Base-by-base conservation (phyloP, 1,284 basidiomycete species). In the Amylostereum areolatum region DNA sequence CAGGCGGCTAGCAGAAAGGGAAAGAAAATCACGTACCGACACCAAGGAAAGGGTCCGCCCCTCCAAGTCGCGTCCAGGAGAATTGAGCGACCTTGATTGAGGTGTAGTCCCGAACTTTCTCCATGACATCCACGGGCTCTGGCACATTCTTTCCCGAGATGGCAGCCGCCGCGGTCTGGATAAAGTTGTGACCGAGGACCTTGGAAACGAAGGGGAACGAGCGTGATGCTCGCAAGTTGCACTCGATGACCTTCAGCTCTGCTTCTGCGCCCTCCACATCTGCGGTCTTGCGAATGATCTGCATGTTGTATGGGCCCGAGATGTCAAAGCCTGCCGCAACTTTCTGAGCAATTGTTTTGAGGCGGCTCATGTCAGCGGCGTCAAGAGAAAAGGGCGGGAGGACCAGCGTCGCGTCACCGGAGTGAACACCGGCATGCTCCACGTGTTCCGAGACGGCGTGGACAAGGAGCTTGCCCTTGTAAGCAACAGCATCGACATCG, bases 181-280 rank as follows among this genome's bases (percentile, higher is more conserved):
- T 94, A 68, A 98, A 98, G 77, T 99, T 97, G 69, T 87, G 84
- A 43, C 93, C 96, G 47, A 98, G 79, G 24, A 99, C 97, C 74
- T 99, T 99, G 56, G 92, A 96, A 5, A 99, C 97, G 72, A 99
- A 99, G 58, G 97, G 97, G 89, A 98, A 99, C 43, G 92, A 97
- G 41, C 97, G 85, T 42, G 94, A 97, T 28, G 97, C 97, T 58
- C 97, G 92, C 47, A 99, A 75, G 72, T 99, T 99, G 71, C 97
- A 99, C 71, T 99, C 96, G 57, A 99, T 99, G 56, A 99, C 96
- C 77, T 97, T 99, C 60, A 99, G 81, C 52, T 81, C 75, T 6
- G 87, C 76, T 49, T 85, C 76, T 51, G 81, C 73, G 46, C 76
- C 78, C 29, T 66, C 61, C 10, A 68, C 70, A 28, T 72, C 73